Base-by-base conservation (phyloP, 2,329 filamentous ascomycete species). In the Colletotrichum viniferum region DNA sequence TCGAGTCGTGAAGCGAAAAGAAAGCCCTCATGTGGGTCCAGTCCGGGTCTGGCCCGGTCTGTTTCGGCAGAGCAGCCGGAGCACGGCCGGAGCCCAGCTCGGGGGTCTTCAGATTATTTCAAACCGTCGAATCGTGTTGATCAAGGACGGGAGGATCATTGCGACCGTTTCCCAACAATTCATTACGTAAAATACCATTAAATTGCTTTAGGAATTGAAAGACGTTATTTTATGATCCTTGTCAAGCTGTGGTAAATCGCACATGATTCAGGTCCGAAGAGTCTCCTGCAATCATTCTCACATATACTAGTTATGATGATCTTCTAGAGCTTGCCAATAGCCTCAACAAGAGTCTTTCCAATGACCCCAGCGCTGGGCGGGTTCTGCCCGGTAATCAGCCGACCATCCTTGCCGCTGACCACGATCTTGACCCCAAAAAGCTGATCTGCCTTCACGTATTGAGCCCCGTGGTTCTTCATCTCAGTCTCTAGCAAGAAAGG, bases 11-110 rank as follows among this genome's bases (percentile, higher is more conserved):
- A 61, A 69, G 55, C 66, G 66, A 69, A 24, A 30, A 21, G 55
- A 61, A 69, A 61, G 36, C 66, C 66, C 66, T 66, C 63, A 32
- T 58, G 62, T 67, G 56, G 62, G 62, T 18, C 62, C 48, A 2
- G 7, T 7, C 26, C 62, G 32, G 38, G 18, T 7, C 52, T 9
- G n/a, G 36, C 26, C 26, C 36, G 24, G 62, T 14, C 18, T 32
- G 6, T 18, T 30, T 30, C 26, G 24, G 36, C 26, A 48, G n/a
- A 18, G 18, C 28, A 12, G 64, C 64, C 64, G 21, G 64, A 36
- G 34, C 24, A 16, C 61, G 5, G 30, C 48, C 28, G 43, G 48
- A 32, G n/a, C 13, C 21, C 7, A 21, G 61, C n/a, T 7, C 5
- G 1, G 5, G 7, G 7, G 21, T 0, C 7, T 10, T 63, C 18